Evolutionary conservation across 2,329 filamentous ascomycete genomes (phyloP).

Genomic region (Fusarium sterilihyphosum): DNA sequence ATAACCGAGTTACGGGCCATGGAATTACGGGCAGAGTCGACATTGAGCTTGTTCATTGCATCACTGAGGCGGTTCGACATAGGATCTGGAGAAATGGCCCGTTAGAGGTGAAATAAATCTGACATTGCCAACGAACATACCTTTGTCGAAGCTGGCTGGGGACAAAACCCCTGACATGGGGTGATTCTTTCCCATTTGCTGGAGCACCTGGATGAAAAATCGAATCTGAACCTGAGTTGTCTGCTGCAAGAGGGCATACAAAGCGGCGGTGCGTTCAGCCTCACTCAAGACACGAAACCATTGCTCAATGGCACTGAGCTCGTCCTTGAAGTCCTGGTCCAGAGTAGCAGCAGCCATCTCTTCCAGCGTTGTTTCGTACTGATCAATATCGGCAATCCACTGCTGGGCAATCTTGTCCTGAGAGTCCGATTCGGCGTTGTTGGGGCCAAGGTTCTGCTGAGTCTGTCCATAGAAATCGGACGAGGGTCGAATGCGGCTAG

Average conservation of each 20-base stretch:
- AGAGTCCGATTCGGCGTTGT: constrained; percentile 77
- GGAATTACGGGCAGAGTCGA: constrained; percentile 87
- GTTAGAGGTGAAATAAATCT: constrained; percentile 20
- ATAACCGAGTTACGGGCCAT: constrained; percentile 83
- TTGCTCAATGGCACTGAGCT: constrained; percentile 98
- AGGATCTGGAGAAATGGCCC: constrained; percentile 69
- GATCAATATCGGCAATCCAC: constrained; percentile 99
- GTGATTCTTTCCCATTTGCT: constrained; percentile 99
- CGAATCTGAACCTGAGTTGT: constrained; percentile 98
- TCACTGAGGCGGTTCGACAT: constrained; percentile 97
- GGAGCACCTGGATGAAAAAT: constrained; percentile 98
- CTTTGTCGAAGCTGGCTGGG: constrained; percentile 96
- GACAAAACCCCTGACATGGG: constrained; percentile 96
- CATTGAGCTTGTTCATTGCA: constrained; percentile 94
- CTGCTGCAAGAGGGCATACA: constrained; percentile 96
- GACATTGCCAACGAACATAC: constrained; percentile 57
- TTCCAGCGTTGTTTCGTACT: constrained; percentile 97
- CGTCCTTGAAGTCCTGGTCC: constrained; percentile 99
- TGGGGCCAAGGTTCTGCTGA: constrained; percentile 74
- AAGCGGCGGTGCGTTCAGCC: constrained; percentile 91
- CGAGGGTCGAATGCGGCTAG: constrained; percentile 87
- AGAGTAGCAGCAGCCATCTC: constrained; percentile 99
- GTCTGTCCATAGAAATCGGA: constrained; percentile 92
- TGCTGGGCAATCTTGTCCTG: constrained; percentile 96
- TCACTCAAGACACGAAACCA: constrained; percentile 99